phyloP scores from a whole-genome alignment of 208 protist species.

The Phytomonas serpens region DNA sequence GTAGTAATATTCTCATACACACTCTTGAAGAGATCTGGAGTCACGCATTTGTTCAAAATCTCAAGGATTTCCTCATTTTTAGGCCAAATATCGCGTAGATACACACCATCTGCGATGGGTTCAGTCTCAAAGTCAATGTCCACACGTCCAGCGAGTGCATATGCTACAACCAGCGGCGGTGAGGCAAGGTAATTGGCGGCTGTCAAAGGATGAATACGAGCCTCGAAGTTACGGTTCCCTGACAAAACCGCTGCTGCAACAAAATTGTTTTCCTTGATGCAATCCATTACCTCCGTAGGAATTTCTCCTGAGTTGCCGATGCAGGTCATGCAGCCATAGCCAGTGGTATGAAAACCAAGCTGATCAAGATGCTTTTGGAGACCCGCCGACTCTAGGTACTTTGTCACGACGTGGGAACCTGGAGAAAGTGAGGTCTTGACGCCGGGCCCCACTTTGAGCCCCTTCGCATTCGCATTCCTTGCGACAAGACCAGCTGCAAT shows the following conservation, averaged over 20 bases:
- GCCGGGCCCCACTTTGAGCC: conserved; percentile 80
- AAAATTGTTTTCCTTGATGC: conserved; percentile 91
- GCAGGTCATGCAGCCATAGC: conserved; percentile 97
- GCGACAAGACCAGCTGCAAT: conserved; percentile 91
- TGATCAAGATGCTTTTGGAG: conserved; percentile 80
- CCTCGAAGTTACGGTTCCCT: conserved; percentile 97
- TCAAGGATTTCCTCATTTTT: conserved; percentile 76
- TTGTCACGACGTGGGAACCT: conserved; percentile 93
- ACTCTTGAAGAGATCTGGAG: conserved; percentile 84
- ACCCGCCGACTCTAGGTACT: conserved; percentile 88
- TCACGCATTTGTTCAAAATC: conserved; percentile 78
- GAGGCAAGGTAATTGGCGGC: conserved; percentile 95
- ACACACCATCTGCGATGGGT: conserved; percentile 89
- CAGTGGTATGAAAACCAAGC: conserved; percentile 88
- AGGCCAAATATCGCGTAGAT: conserved; percentile 96
- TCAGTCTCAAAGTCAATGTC: conserved; percentile 93
- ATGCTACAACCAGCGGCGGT: conserved; percentile 94
- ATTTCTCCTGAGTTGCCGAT: conserved; percentile 95
- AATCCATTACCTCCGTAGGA: conserved; percentile 78
- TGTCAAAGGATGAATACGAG: conserved; percentile 91
- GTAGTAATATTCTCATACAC: conserved; percentile 89
- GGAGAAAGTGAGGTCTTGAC: conserved; percentile 95
- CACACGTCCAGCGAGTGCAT: conserved; percentile 92
- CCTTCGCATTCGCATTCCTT: conserved; percentile 89
- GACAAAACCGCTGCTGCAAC: conserved; percentile 92